phyloP scores from a whole-genome alignment of 495 filamentous ascomycete species.

The Aspergillus diversus region DNA sequence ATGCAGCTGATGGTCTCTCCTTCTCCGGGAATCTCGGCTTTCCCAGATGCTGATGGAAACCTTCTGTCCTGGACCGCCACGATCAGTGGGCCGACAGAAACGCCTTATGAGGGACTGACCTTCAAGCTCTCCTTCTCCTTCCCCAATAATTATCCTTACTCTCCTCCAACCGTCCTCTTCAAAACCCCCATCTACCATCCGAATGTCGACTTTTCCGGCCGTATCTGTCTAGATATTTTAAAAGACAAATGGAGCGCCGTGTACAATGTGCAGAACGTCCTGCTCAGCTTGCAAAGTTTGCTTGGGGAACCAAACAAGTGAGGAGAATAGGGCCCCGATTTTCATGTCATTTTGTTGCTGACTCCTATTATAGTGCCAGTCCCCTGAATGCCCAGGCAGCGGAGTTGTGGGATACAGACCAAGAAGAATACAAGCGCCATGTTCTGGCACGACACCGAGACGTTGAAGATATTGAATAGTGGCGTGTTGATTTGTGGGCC shows the following conservation, averaged over 20 bases:
- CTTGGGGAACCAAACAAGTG: slow-evolving; percentile 98
- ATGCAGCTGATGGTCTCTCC: slow-evolving; percentile 97
- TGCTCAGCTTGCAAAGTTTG: slow-evolving; percentile 92
- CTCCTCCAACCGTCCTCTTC: slow-evolving; percentile 90
- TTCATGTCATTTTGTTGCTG: slow-evolving; percentile 19
- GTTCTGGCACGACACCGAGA: slow-evolving; percentile 68
- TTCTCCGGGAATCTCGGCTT: slow-evolving; percentile 92
- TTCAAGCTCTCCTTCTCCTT: slow-evolving; percentile 95
- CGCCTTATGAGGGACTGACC: slow-evolving; percentile 83
- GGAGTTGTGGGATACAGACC: slow-evolving; percentile 91
- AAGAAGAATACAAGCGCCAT: slow-evolving; percentile 80
- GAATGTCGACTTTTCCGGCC: slow-evolving; percentile 89
- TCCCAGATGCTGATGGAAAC: slow-evolving; percentile 88
- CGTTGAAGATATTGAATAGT: slow-evolving; percentile 57
- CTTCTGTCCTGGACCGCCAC: slow-evolving; percentile 91
- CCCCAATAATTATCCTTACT: slow-evolving; percentile 90
- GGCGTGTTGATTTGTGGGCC: slow-evolving; percentile 6
- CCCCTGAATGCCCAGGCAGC: slow-evolving; percentile 96
- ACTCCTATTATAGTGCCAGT: slow-evolving; percentile 64
- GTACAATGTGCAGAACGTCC: slow-evolving; percentile 90
- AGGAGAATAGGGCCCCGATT: slow-evolving; percentile 27
- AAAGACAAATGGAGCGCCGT: slow-evolving; percentile 98
- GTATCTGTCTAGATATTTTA: slow-evolving; percentile 94
- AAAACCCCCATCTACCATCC: slow-evolving; percentile 94
- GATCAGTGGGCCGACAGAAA: slow-evolving; percentile 88